Evolutionary conservation across 768 basidiomycete genomes (phyloP).

Genomic region (Russula sp.): DNA sequence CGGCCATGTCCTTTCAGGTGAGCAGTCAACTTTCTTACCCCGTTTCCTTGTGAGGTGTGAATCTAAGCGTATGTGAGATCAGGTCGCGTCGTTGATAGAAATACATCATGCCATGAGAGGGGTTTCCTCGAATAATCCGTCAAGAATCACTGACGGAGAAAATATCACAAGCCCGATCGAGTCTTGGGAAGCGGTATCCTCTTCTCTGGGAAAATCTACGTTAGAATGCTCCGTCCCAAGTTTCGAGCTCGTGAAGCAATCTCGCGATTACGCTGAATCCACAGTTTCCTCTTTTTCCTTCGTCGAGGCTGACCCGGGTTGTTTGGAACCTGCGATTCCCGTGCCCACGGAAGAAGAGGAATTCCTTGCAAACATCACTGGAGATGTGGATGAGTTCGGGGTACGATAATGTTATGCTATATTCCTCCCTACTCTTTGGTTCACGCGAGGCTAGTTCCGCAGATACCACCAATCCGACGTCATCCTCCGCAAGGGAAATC

Average conservation of each 20-base stretch:
- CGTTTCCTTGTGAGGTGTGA: not conserved
- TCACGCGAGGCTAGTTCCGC: slow-evolving; percentile 34
- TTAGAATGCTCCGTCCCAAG: not conserved
- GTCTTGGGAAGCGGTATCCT: not conserved
- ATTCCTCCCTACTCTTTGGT: not conserved
- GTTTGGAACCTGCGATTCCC: not conserved
- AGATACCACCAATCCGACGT: slow-evolving; percentile 49
- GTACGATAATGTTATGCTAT: not conserved
- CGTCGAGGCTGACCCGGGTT: not conserved
- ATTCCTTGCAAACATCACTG: slow-evolving; percentile 14
- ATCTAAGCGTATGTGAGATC: not conserved
- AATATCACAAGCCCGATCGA: slow-evolving; percentile 4
- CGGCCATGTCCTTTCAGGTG: slow-evolving; percentile 25
- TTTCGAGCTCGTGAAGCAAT: not conserved
- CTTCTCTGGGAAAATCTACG: not conserved
- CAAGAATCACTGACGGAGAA: slow-evolving; percentile 2
- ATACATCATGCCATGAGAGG: slow-evolving; percentile 21
- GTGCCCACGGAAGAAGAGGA: slow-evolving; percentile 18
- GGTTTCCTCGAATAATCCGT: not conserved
- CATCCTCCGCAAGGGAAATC: slow-evolving; percentile 30
- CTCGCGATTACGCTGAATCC: not conserved
- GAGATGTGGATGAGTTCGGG: slow-evolving; percentile 19
- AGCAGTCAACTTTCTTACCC: not conserved
- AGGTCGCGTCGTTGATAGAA: slow-evolving; percentile 25
- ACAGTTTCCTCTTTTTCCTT: slow-evolving; percentile 6